phyloP scores from a whole-genome alignment of 2,329 filamentous ascomycete species.

The Graphilbum fragrans region DNA sequence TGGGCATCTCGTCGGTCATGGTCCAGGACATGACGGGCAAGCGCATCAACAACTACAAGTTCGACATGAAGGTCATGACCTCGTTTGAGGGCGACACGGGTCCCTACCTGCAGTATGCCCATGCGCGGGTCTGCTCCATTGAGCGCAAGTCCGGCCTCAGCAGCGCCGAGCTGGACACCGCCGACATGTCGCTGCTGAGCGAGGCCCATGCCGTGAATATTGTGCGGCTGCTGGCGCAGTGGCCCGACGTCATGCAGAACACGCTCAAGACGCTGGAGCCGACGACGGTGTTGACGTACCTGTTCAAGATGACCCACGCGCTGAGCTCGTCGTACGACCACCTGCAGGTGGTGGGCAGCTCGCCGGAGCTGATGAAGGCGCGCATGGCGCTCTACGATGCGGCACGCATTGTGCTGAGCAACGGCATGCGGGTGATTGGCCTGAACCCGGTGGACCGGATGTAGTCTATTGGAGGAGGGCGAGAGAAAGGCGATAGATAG shows the following conservation, averaged over 20 bases:
- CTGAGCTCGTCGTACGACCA: conserved; percentile 74
- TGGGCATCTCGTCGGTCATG: conserved; percentile 94
- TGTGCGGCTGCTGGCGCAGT: conserved; percentile 66
- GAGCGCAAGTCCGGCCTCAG: conserved; percentile 41
- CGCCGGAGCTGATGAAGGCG: conserved; percentile 57
- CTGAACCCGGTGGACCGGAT: conserved; percentile 61
- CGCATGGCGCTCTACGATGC: conserved; percentile 69
- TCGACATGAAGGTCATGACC: conserved; percentile 72
- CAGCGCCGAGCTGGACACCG: conserved; percentile 44
- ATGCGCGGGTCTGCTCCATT: conserved; percentile 59
- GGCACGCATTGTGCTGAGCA: conserved; percentile 62
- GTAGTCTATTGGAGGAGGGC: conserved; percentile 3
- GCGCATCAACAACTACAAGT: conserved; percentile 59
- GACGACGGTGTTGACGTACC: conserved; percentile 41
- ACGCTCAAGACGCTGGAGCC: conserved; percentile 73
- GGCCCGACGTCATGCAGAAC: conserved; percentile 75
- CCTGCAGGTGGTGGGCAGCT: conserved; percentile 69
- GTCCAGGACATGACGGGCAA: conserved; percentile 97
- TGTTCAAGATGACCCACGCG: conserved; percentile 79
- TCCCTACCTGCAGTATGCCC: conserved; percentile 74
- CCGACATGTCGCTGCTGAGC: conserved; percentile 55
- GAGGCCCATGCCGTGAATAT: conserved; percentile 64
- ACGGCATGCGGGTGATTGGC: conserved; percentile 74
- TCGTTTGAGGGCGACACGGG: conserved; percentile 80
- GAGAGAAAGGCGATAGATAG: background rate